Evolutionary conservation across 1,284 basidiomycete species (phyloP), one percentile per base, ranked within the genome.

Genomic region (Sphagnurus paluster): DNA sequence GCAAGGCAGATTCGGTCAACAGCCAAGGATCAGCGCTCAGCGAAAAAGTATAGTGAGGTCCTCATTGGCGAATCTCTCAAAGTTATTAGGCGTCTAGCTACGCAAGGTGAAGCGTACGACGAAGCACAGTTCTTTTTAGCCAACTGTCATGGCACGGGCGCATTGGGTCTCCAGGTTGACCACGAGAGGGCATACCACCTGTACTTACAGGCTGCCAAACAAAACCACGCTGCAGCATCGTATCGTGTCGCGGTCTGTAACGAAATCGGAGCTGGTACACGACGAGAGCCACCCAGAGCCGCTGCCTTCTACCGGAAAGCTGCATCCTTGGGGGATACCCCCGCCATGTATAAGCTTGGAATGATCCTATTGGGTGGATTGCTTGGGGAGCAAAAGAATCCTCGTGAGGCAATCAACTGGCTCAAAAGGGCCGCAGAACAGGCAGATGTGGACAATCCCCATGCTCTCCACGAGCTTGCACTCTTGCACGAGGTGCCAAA

Each of bases 61-160:
- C 79, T 99, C 26, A 79, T 99, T 33, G 76, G 77, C 42, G 97
- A 99, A 68, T 87, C 90, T 13, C 72, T 99, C 57, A 97, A 98
- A 65, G 87, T 94, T 39, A 82, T 98, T 59, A 90, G 97, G 57
- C 82, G 92, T 48, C 76, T 99, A 28, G 94, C 94, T 0, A 93
- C 92, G 1, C 89, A 93, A 61, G 90, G 87, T 19, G 82, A 90
- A 38, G 86, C 93, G 1, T 97, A 92, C 66, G 84, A 93, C 45
- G 96, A 99, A 60, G 96, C 97, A n/a, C 97, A 99, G 64, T 99
- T 98, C 71, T 99, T 98, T 77, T 77, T 99, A 35, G 97, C 96
- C 38, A 98, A 98, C 62, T 95, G 96, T 64, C 89, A 97, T 62
- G 96, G 96, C 8, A 98, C 94, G 1, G 97, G 97, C 13, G 88